phyloP scores from a whole-genome alignment of 441 rosid genomes.

The Hura crepitans region DNA sequence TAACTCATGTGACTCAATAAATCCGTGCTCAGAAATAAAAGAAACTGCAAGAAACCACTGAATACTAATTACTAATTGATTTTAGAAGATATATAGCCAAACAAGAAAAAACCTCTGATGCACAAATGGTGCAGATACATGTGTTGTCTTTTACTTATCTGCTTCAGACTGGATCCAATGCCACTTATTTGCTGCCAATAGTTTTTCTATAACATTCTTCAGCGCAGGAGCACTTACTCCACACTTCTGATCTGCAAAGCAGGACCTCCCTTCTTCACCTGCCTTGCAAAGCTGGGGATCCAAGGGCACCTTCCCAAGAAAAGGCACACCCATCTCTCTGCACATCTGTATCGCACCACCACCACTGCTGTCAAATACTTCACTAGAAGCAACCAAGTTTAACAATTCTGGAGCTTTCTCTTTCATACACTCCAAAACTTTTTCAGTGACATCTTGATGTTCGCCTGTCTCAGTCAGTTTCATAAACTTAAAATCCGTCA shows the following conservation, averaged over 20 bases:
- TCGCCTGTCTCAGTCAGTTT: constrained; percentile 46
- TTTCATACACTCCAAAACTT: constrained; percentile 43
- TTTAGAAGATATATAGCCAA: background rate
- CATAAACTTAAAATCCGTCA: constrained; percentile 60
- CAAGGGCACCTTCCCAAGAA: constrained; percentile 85
- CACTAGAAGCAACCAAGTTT: constrained; percentile 47
- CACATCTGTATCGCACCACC: constrained; percentile 91
- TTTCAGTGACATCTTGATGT: constrained; percentile 55
- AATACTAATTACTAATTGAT: background rate
- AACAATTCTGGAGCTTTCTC: constrained; percentile 77
- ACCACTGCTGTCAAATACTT: constrained; percentile 79
- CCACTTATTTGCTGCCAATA: constrained; percentile 38
- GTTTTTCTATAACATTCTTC: constrained; percentile 55
- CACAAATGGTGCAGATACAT: background rate
- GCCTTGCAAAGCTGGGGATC: constrained; percentile 97
- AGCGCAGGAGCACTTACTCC: constrained; percentile 60
- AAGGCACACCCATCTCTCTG: constrained; percentile 71
- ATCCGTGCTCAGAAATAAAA: background rate
- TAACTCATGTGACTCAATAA: background rate
- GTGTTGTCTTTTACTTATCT: constrained; percentile 24
- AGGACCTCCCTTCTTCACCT: constrained; percentile 85
- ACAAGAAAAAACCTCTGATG: background rate
- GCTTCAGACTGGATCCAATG: constrained; percentile 22
- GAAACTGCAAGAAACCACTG: background rate
- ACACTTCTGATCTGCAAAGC: constrained; percentile 66